Conservation (phyloP, 768 basidiomycete genomes). For the Tylopilus sp. region DNA sequence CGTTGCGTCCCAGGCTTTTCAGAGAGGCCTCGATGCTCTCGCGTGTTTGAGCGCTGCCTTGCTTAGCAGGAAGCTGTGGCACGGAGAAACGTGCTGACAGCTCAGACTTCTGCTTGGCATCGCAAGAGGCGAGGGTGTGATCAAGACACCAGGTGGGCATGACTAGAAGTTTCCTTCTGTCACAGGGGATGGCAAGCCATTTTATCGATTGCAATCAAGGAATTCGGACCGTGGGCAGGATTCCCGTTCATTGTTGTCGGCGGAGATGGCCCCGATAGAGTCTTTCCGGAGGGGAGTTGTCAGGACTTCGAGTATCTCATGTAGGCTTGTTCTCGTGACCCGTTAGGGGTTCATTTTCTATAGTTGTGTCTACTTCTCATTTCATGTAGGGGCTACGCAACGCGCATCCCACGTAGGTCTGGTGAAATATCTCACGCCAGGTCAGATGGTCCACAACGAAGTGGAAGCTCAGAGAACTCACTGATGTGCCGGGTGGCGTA, state of each 20-base stretch:
- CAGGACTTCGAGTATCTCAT: too few relatives aligned
- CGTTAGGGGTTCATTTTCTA: too few relatives aligned
- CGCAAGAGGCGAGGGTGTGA: background rate
- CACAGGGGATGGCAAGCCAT: background rate
- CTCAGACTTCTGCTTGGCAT: background rate
- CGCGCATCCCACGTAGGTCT: background rate
- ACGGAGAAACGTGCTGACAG: constrained; percentile 1
- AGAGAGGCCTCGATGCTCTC: constrained; percentile 1
- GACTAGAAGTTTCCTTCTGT: background rate
- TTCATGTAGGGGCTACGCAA: background rate
- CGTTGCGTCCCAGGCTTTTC: background rate
- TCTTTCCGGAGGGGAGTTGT: too few relatives aligned
- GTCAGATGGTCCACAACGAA: background rate
- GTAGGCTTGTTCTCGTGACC: too few relatives aligned
- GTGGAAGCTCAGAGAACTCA: background rate
- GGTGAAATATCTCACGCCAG: background rate
- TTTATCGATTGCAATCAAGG: too few relatives aligned
- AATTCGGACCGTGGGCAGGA: too few relatives aligned
- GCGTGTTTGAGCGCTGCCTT: background rate
- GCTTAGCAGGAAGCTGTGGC: background rate
- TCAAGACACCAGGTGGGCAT: constrained; percentile 1
- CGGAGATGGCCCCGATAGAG: too few relatives aligned
- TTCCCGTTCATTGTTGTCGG: too few relatives aligned
- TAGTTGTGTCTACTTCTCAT: too few relatives aligned
- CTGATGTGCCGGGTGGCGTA: background rate